A percentile compares a stretch with the other conserved stretches of the same genome.
Evolutionary conservation across 2,329 filamentous ascomycete genomes (phyloP).

Genomic region (Alternaria tenuissima): DNA sequence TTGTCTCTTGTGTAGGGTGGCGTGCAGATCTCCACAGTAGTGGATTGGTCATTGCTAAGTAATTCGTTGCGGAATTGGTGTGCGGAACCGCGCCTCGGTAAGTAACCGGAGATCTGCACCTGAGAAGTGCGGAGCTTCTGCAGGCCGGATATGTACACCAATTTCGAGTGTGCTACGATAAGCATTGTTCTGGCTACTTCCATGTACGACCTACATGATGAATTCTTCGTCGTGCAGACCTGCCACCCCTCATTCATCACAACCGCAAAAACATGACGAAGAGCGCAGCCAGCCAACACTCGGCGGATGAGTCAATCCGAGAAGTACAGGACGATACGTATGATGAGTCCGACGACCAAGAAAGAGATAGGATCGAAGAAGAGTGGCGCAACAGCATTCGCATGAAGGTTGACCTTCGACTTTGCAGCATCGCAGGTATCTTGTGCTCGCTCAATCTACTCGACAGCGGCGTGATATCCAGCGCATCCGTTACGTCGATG

Average conservation of each 20-base stretch:
- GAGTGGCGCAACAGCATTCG: conserved; percentile 60
- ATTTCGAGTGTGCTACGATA: conserved; percentile 17
- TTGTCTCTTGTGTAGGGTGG: no score
- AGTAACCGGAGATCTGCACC: conserved; percentile 16
- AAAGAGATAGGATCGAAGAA: conserved; percentile 21
- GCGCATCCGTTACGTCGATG: conserved; percentile 74
- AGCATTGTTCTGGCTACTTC: conserved; percentile 23
- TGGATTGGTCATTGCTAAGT: conserved; percentile 18
- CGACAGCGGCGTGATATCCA: conserved; percentile 74
- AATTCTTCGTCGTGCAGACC: background rate
- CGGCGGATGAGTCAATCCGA: conserved; percentile 21
- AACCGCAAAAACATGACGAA: conserved; percentile 24
- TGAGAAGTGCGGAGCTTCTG: conserved; percentile 14
- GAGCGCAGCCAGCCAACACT: conserved; percentile 22
- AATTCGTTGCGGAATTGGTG: conserved; percentile 12
- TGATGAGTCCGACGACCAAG: conserved; percentile 13
- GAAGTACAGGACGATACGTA: conserved; percentile 25
- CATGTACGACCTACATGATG: conserved; percentile 11
- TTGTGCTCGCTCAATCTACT: conserved; percentile 74
- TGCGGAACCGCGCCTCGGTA: conserved; percentile 14
- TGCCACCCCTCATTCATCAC: conserved; percentile 2
- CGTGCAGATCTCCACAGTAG: conserved; percentile 1
- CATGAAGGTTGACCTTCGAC: conserved; percentile 70
- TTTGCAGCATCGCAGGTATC: conserved; percentile 76
- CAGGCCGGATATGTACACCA: conserved; percentile 17